A percentile compares a stretch with the other conserved stretches of the same genome.
phyloP scores from a whole-genome alignment of 2,329 filamentous ascomycete species.

The Periconia sp. region DNA sequence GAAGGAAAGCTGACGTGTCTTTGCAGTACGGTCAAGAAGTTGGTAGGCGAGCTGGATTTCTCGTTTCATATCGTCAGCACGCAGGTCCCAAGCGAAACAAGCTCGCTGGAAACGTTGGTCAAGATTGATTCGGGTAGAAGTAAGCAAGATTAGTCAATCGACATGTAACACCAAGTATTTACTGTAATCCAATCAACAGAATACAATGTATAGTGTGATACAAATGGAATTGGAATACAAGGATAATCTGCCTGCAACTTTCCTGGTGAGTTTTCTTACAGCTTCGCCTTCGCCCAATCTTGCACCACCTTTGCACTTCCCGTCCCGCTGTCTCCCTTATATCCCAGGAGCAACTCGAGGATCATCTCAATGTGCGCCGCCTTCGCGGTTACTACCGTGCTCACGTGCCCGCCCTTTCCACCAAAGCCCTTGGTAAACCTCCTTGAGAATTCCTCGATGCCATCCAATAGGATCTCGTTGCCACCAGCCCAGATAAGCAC shows the following conservation, averaged over 20 bases:
- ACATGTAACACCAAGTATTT: too few relatives aligned
- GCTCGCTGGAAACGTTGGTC: conserved; percentile 6
- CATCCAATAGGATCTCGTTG: conserved; percentile 63
- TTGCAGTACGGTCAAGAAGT: conserved; percentile 61
- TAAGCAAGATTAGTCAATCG: conserved; percentile 16
- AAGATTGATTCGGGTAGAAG: conserved; percentile 6
- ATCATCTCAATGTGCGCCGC: conserved; percentile 52
- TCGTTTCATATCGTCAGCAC: conserved; percentile 64
- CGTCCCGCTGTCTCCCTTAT: conserved; percentile 43
- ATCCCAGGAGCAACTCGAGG: conserved; percentile 47
- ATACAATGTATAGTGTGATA: too few relatives aligned
- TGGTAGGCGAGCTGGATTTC: conserved; percentile 80
- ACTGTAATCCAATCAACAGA: too few relatives aligned
- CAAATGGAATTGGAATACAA: too few relatives aligned
- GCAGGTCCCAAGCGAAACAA: conserved; percentile 9
- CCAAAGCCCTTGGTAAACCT: conserved; percentile 53
- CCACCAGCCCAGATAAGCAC: conserved; percentile 62
- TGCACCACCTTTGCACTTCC: conserved; percentile 45
- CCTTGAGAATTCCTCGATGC: conserved; percentile 58
- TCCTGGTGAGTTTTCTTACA: conserved; percentile 29
- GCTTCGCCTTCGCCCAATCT: conserved; percentile 45
- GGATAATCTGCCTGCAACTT: too few relatives aligned
- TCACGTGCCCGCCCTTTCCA: conserved; percentile 34
- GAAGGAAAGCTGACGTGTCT: conserved; percentile 3
- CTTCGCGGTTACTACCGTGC: conserved; percentile 43